Evolutionary conservation across 345 rosid genomes (phyloP), one percentile per base, ranked within the genome.

Genomic region (Capsella bursapastoris): DNA sequence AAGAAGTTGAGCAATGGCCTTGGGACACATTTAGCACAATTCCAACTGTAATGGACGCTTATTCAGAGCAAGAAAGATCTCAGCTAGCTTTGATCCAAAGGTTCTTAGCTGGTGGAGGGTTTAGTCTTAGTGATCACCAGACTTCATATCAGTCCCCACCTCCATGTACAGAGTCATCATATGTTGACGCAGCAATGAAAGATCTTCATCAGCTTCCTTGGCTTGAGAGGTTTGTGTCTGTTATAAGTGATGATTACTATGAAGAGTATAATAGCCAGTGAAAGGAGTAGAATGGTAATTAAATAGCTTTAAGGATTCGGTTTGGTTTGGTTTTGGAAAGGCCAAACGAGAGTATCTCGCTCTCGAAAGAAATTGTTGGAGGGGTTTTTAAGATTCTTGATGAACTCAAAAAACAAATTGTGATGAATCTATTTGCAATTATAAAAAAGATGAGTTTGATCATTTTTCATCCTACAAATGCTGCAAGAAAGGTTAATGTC

Each of bases 151-250:
- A 95, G 79, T 87, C 99, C 5, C 96, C 93, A 2, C 97, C 97
- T 43, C 93, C 83, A 65, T 89, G 94, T 74, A 96, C 90, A 70
- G 81, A 78, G 64, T 78, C 81, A 35, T 90, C 99, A 0, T 92
- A 92, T 53, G 88, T 84, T 48, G 97, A 95, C 79, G 90, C 91
- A 14, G 91, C 91, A 47, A 90, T 92, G 84, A 92, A 95, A 81
- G 99, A 95, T 84, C 89, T 95, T 68, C 97, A 83, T 76, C 97
- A 90, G 74, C 93, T 95, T 61, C 99, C 99, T 49, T 95, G 99
- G 99, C 99, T 95, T 5, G 97, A 92, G 86, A 90, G 97, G 73
- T 95, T 95, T 57, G 97, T 90, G 74, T 90, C 99, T 10, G 97
- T 92, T 68, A 95, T 95, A 66, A 95, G 97, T 55, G 99, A 95